Evolutionary conservation across 768 basidiomycete genomes (phyloP), one percentile per base, ranked within the genome.

Genomic region (Lanmaoa pseudosensibilis): DNA sequence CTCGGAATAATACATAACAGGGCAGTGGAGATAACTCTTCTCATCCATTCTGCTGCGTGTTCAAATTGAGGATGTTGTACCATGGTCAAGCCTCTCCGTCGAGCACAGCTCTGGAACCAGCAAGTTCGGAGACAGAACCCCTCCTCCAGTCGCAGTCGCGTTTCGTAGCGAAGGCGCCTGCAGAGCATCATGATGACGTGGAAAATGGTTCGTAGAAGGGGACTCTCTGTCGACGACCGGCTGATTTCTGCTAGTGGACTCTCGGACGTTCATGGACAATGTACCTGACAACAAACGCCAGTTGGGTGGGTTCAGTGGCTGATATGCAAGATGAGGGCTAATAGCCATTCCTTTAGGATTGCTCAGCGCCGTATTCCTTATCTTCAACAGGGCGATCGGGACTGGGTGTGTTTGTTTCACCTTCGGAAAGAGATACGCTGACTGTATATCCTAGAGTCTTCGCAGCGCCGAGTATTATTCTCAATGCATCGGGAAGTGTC

Each of bases 301-400:
- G 57, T 69, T 86, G 13, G 84, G 84, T 85, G 25, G 6, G 75
- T 61, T 18, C 25, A 38, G 13, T 7, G 21, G 34, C 37, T 62
- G 54, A 16, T 43, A 50, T 38, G 41, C 36, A 50, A 49, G 25
- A 32, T 25, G 3, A 11, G 36, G 11, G 19, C 32, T 48, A 3
- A 63, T 41, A 12, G 1, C 1, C 2, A 15, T 54, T 33, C 41
- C 55, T 23, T 19, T 30, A 68, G 66, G 66, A 12, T 40, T 68
- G 19, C 48, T 79, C 44, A 86, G 83, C 56, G 82, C 85, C 4
- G 69, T 82, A 3, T 85, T 82, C 59, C 80, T 90, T 41, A 84
- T 90, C 37, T 88, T 89, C 75, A 90, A 90, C 64, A 80, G 84
- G 30, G 78, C 88, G n/a, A 85, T 89, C 32, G 87, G 88, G 19